Evolutionary conservation across 495 filamentous ascomycete species (phyloP), one percentile per base, ranked within the genome.

Genomic region (Aspergillus bridgeri): DNA sequence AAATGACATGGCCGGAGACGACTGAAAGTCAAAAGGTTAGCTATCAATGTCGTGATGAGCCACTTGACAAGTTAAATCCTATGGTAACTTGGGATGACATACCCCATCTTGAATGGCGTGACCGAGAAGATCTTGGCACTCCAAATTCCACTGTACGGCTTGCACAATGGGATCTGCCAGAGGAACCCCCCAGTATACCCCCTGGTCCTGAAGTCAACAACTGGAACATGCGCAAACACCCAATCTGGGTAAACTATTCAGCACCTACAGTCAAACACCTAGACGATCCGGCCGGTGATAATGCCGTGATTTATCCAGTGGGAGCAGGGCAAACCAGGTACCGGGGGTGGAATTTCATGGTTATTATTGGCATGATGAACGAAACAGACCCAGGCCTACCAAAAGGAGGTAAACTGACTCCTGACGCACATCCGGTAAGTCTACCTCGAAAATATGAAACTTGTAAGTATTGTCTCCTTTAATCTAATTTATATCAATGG

Each of bases 401-500:
- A 6, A 33, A 17, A 0, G 55, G 55, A 24, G 55, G 55, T 3
- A n/a, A 9, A 2, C 11, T 57, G 23, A 20, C 33, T 7, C 55
- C 55, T 38, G 48, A 17, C 0, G 47, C 48, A 3, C 55, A 57
- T 29, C 55, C 55, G 6, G 55, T 57, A 44, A 51, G 27, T 29
- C 1, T 29, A 9, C 27, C 11, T 7, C 27, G 11, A 29, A 48
- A 46, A 7, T 11, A n/a, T n/a, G n/a, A n/a, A n/a, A n/a, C n/a
- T n/a, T n/a, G n/a, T n/a, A n/a, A n/a, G n/a, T n/a, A n/a, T n/a
- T n/a, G n/a, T n/a, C n/a, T n/a, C n/a, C n/a, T 6, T 79, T 4
- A 90, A 65, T 62, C 83, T 3, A n/a, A 83, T 78, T 0, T 84
- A 83, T 47, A 15, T 9, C 22, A 57, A n/a, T n/a, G n/a, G n/a